phyloP scores from a whole-genome alignment of 257 asterid species.

The Nyctanthes arbortristis region DNA sequence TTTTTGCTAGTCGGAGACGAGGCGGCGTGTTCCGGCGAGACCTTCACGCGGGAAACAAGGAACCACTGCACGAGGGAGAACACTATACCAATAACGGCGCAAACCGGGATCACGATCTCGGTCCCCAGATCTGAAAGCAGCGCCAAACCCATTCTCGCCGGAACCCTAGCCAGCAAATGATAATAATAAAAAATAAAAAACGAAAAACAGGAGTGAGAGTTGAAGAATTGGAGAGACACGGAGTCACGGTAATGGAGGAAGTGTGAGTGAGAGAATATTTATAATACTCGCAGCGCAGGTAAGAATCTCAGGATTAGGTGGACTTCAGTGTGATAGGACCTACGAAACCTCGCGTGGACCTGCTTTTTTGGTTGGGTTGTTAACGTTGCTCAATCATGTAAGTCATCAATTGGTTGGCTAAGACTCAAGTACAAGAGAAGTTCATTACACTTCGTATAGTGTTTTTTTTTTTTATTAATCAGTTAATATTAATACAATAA shows the following conservation, averaged over 20 bases:
- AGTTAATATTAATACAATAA: too few relatives aligned
- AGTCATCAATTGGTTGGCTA: background rate
- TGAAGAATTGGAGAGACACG: background rate
- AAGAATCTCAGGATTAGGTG: slow-evolving; percentile 28
- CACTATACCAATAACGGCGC: slow-evolving; percentile 66
- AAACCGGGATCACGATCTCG: slow-evolving; percentile 68
- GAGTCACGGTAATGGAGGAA: slow-evolving; percentile 16
- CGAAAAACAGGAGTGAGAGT: background rate
- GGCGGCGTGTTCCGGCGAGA: slow-evolving; percentile 36
- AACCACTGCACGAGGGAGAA: slow-evolving; percentile 77
- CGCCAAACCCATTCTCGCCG: slow-evolving; percentile 43
- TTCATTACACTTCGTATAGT: too few relatives aligned
- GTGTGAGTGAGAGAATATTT: slow-evolving; percentile 22
- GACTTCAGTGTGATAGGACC: slow-evolving; percentile 15
- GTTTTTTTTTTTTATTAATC: too few relatives aligned
- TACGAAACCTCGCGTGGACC: slow-evolving; percentile 1
- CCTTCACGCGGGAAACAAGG: slow-evolving; percentile 71
- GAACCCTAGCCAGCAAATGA: slow-evolving; percentile 20
- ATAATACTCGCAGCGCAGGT: slow-evolving; percentile 17
- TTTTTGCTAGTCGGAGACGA: slow-evolving; percentile 31
- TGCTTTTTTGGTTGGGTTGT: background rate
- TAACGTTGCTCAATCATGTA: background rate
- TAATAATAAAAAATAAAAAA: background rate
- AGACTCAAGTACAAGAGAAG: too few relatives aligned
- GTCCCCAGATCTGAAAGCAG: slow-evolving; percentile 73